A percentile compares a stretch with the other conserved stretches of the same genome.
phyloP scores from a whole-genome alignment of 805 yeast species.

The Cyberlindnera xylosilytica region DNA sequence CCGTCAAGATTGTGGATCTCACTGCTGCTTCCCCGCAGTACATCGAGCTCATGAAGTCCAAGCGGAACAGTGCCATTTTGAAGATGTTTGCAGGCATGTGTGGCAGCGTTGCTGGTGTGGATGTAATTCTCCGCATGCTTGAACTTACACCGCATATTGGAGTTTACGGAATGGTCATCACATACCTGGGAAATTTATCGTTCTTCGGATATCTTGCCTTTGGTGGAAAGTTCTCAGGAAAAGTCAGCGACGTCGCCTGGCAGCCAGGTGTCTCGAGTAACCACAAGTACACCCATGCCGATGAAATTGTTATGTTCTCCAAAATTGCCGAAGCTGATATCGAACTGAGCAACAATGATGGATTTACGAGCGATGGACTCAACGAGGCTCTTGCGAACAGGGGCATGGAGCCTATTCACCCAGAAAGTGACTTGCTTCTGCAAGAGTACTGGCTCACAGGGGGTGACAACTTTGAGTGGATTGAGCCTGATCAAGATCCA shows the following conservation, averaged over 20 bases:
- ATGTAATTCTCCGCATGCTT: slow-evolving; percentile 38
- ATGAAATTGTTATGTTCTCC: slow-evolving; percentile 65
- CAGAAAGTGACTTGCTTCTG: slow-evolving; percentile 62
- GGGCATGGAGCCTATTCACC: slow-evolving; percentile 31
- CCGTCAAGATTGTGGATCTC: slow-evolving; percentile 54
- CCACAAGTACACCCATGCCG: slow-evolving; percentile 62
- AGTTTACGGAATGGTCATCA: slow-evolving; percentile 43
- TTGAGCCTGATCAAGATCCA: slow-evolving; percentile 87
- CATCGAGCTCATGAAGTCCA: slow-evolving; percentile 32
- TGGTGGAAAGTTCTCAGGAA: slow-evolving; percentile 47
- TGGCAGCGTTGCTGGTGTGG: slow-evolving; percentile 42
- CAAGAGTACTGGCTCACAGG: slow-evolving; percentile 87
- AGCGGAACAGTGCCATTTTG: slow-evolving; percentile 34
- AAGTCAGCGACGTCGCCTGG: slow-evolving; percentile 59
- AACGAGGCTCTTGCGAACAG: slow-evolving; percentile 8
- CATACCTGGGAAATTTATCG: slow-evolving; percentile 47
- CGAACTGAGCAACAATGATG: slow-evolving; percentile 19
- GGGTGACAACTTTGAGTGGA: slow-evolving; percentile 87
- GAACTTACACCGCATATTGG: slow-evolving; percentile 27
- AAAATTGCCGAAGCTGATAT: slow-evolving; percentile 61
- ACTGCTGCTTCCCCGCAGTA: slow-evolving; percentile 60
- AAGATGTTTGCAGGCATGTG: slow-evolving; percentile 29
- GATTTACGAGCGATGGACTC: slow-evolving; percentile 18
- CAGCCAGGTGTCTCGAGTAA: slow-evolving; percentile 60
- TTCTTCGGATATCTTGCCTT: slow-evolving; percentile 46